Conservation (phyloP, 31 red algal species). For the Odonthalia washingtoniensis region DNA sequence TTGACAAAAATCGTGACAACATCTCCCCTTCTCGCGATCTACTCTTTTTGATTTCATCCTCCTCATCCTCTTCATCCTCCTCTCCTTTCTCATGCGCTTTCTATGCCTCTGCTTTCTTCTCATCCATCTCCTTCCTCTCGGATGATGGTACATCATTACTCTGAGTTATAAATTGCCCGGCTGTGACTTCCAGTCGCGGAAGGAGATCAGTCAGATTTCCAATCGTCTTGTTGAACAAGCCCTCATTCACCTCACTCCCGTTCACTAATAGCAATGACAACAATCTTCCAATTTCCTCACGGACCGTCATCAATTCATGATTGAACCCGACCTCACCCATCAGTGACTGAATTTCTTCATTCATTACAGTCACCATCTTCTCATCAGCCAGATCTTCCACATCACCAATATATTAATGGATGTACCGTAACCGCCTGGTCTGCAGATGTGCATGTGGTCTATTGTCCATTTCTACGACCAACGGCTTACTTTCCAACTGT, state of each 20-base stretch:
- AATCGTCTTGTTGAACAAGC: background rate
- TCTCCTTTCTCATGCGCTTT: slow-evolving; percentile 40
- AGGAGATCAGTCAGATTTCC: background rate
- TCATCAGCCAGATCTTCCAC: slow-evolving; percentile 46
- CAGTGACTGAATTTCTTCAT: too few relatives aligned
- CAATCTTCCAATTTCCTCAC: slow-evolving; percentile 83
- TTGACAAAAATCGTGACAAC: slow-evolving; percentile 80
- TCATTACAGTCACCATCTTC: too few relatives aligned
- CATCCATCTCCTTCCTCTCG: too few relatives aligned
- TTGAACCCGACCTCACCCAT: slow-evolving; percentile 68
- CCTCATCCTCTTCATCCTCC: slow-evolving; percentile 57
- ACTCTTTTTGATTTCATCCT: slow-evolving; percentile 65
- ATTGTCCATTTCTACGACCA: slow-evolving; percentile 69
- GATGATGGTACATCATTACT: too few relatives aligned
- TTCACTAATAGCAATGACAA: slow-evolving; percentile 40
- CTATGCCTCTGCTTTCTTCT: too few relatives aligned
- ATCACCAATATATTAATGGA: slow-evolving; percentile 75
- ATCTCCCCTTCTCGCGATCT: slow-evolving; percentile 83
- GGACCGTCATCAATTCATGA: too few relatives aligned
- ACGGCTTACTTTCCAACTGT: slow-evolving; percentile 56
- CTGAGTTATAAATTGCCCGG: too few relatives aligned
- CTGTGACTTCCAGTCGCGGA: too few relatives aligned
- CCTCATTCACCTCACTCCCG: background rate
- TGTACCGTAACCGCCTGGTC: slow-evolving; percentile 73
- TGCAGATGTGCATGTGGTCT: slow-evolving; percentile 80